Conservation (phyloP, 441 rosid species). For the Jatropha podagrica region DNA sequence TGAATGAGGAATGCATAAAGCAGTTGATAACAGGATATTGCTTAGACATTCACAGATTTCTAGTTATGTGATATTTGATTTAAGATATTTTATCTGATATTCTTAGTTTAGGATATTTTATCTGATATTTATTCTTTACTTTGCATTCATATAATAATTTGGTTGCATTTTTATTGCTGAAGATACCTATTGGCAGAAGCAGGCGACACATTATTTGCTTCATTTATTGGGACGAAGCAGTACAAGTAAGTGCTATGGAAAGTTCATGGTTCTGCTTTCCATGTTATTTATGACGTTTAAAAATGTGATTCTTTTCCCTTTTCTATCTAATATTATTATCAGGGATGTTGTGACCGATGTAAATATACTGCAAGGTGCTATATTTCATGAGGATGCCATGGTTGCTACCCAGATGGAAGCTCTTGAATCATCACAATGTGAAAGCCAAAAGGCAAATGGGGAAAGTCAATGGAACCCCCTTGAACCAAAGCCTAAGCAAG, state of each 20-base stretch:
- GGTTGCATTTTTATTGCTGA: conserved; percentile 21
- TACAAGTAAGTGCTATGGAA: conserved; percentile 63
- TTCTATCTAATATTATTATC: conserved; percentile 24
- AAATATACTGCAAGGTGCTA: conserved; percentile 91
- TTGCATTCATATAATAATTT: neutral
- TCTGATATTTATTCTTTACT: neutral
- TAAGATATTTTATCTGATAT: neutral
- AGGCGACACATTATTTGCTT: conserved; percentile 94
- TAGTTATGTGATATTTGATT: neutral
- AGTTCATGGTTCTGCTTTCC: conserved; percentile 11
- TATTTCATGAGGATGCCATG: conserved; percentile 78
- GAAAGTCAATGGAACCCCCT: conserved; percentile 43
- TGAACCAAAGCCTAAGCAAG: conserved; percentile 52
- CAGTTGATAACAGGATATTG: neutral
- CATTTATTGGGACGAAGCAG: conserved; percentile 93
- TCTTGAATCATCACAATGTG: conserved; percentile 43
- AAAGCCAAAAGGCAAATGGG: conserved; percentile 47
- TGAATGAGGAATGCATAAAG: neutral
- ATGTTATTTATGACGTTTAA: conserved; percentile 15
- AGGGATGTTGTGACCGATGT: conserved; percentile 98
- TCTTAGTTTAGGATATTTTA: neutral
- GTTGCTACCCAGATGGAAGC: conserved; percentile 41
- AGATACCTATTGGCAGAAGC: conserved; percentile 96
- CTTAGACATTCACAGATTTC: neutral
- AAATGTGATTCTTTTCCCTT: conserved; percentile 4